Base-by-base conservation (phyloP, 176 grass and related monocot genomes). In the Oryza punctata region DNA sequence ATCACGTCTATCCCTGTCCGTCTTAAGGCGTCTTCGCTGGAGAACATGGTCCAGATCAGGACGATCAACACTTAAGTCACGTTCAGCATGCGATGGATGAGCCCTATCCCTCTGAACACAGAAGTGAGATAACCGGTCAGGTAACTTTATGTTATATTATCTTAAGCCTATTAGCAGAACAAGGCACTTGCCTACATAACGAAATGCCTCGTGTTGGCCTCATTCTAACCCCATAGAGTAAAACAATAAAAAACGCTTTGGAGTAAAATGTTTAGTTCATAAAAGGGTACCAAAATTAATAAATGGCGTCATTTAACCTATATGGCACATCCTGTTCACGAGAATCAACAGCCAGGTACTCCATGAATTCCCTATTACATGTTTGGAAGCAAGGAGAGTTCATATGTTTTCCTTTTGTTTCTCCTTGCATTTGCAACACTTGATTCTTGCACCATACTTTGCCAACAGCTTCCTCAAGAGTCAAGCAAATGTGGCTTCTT, bases 21-120 rank as follows among this genome's bases (percentile, higher is more conserved):
- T n/a, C n/a, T 92, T 99, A 72, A 60, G 73, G 57, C 93, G 91
- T 75, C 89, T 92, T 90, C 82, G 89, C 63, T 96, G 89, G 37
- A 89, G 90, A 80, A 96, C 91, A 87, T 99, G 91, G 65, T 99
- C 96, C 66, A 84, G 79, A 35, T 99, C 96, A 85, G 93, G 89
- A 60, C 85, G 93, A 86, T 99, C 96, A 6, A 96, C 91, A 69
- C 93, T 99, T 65, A n/a, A n/a, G n/a, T 99, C 93, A 11, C 89
- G 89, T 54, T 99, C 96, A 73, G 79, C 64, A 81, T 91, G 96
- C 4, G n/a, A n/a, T n/a, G 68, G 81, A 81, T 92, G 92, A 85
- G 90, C 11, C 71, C 88, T 91, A 12, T 96, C 85, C 87, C 90
- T 97, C 96, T 99, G 89, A 87, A 89, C 27, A 90, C 37, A 70